Evolutionary conservation across 2,329 filamentous ascomycete species (phyloP).

Genomic region (Diplodia intermedia): DNA sequence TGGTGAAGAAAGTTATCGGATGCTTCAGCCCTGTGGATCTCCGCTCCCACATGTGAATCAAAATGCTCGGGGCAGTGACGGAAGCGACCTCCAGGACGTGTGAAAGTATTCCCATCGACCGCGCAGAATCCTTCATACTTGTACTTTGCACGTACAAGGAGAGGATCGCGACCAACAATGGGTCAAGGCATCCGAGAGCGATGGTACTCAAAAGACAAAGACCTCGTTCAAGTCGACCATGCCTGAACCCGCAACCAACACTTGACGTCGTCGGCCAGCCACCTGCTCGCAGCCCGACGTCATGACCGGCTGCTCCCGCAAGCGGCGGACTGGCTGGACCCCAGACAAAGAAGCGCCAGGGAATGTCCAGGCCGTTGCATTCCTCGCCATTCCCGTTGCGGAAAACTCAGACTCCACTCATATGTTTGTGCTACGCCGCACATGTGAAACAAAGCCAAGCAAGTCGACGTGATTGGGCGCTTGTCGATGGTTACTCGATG

Average conservation of each 20-base stretch:
- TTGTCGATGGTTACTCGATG: not conserved
- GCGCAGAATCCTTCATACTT: not conserved
- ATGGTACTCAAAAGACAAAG: not conserved
- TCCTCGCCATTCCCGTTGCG: not conserved
- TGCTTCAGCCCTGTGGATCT: not conserved
- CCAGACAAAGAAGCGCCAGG: conserved; percentile 20
- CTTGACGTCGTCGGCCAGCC: not conserved
- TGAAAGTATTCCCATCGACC: not conserved
- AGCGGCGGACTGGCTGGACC: not conserved
- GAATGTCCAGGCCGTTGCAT: not conserved
- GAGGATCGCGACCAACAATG: conserved; percentile 15
- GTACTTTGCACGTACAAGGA: not conserved
- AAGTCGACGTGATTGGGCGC: not conserved
- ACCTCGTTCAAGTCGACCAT: not conserved
- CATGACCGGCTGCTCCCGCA: conserved; percentile 14
- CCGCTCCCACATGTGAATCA: not conserved
- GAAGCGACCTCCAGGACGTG: not conserved
- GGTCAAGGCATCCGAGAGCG: conserved; percentile 4
- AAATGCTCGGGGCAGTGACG: not conserved
- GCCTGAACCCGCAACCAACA: conserved; percentile 5
- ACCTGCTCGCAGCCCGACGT: conserved; percentile 1
- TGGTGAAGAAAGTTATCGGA: not conserved
- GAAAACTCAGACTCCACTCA: not conserved
- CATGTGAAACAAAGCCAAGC: not conserved
- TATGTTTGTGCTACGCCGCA: not conserved